Evolutionary conservation across 75 land plant species (phyloP), one percentile per base, ranked within the genome.

Genomic region (Azolla pinnata): DNA sequence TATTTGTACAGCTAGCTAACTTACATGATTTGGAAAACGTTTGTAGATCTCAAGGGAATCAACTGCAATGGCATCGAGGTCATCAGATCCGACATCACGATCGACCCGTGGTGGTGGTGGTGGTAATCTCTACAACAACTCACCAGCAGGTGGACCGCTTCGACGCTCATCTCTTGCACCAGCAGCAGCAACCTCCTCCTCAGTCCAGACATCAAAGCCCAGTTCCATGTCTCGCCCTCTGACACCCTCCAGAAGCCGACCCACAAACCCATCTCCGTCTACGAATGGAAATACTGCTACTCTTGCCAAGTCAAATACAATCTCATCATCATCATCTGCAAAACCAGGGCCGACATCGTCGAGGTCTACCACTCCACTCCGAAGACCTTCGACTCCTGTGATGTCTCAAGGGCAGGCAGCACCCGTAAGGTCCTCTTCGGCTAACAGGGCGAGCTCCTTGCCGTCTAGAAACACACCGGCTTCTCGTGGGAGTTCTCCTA

Each of bases 401-500:
- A 19, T 27, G 9, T 35, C 62, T 42, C 46, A 14, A 4, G 23
- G 20, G 23, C 64, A 29, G 23, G 0, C 17, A 47, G 16, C 4
- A 0, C n/a, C 51, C 17, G 21, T 31, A 17, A 62, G 31, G 26
- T 51, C 35, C 0, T 31, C 38, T 30, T 51, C 65, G 33, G 48
- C 38, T 14, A 25, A 23, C 56, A 32, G 28, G 53, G 25, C 29
- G 44, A 59, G 66, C 56, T 18, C 32, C 48, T 34, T 42, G 55
- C 54, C 29, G 23, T 55, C 30, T 35, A 61, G 27, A 77, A 77
- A 32, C 67, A 48, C 24, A 28, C 45, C 59, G 58, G 30, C 56
- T n/a, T 33, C 65, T 16, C 62, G 62, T 24, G 72, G 75, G 1
- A 58, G 53, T 8, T 77, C 75, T 24, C 75, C 75, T 29, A 33